Percentiles rank a stretch among this genome's conserved stretches.
These are phyloP conservation scores for Rubia balearica DNA, from an alignment of 305 asterid genomes.

Conservation along the genomic window DNA sequence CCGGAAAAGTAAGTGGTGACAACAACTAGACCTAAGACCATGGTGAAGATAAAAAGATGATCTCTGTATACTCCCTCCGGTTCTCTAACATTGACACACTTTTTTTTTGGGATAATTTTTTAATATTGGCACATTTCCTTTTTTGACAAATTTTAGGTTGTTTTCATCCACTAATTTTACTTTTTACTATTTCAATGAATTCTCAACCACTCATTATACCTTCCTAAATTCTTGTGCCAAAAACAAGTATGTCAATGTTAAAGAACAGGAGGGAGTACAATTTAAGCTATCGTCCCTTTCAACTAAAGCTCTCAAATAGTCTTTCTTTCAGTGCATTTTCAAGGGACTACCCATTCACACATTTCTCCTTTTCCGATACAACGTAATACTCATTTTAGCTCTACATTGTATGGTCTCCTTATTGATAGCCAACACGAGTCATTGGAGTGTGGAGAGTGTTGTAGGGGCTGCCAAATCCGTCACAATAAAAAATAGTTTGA, in stretches of 20 bases:
- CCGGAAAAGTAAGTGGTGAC: not conserved
- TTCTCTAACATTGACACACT: too few species aligned
- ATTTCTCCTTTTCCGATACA: not conserved
- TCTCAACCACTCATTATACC: too few species aligned
- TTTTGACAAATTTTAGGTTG: too few species aligned
- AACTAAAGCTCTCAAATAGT: constrained; percentile 2
- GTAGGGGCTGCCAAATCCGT: too few species aligned
- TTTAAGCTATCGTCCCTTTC: constrained; percentile 1
- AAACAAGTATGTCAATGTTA: too few species aligned
- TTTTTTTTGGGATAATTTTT: too few species aligned
- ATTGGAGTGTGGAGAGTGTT: too few species aligned
- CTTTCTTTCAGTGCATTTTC: constrained; percentile 8
- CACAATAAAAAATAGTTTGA: too few species aligned
- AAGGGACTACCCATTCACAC: not conserved
- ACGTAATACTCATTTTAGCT: not conserved
- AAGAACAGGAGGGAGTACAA: not conserved
- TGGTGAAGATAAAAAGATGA: not conserved
- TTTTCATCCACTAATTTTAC: too few species aligned
- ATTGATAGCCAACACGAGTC: not conserved
- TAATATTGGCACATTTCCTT: too few species aligned
- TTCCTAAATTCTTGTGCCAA: too few species aligned
- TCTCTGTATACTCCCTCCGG: not conserved
- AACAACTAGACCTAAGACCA: not conserved
- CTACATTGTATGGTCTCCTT: not conserved
- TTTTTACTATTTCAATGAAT: too few species aligned